Base-by-base conservation (phyloP, 2,329 filamentous ascomycete genomes). In the Colletotrichum plurivorum region DNA sequence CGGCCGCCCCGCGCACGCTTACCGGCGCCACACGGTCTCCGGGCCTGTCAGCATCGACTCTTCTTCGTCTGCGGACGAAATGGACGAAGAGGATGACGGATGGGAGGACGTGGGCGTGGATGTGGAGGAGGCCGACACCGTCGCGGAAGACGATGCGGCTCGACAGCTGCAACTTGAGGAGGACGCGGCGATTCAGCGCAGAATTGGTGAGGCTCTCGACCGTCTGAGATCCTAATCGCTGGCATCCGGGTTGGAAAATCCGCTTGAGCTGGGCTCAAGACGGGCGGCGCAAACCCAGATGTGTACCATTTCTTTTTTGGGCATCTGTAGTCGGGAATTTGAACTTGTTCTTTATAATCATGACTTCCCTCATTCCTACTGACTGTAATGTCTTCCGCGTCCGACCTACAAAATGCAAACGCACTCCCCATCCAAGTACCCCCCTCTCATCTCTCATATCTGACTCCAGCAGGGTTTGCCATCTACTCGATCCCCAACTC, bases 191-290 rank as follows among this genome's bases (percentile, higher is more conserved):
- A 16, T 61, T 36, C 46, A 53, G 22, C 16, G 20, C 58, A 61
- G 39, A 16, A 61, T 61, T 10, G 20, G 48, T 20, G 48, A 53
- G 36, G 39, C 18, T 43, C 9, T 61, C 58, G 4, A 43, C 41
- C 45, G 36, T 18, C 5, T 22, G 22, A 27, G 15, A 8, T 45
- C 45, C 16, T 18, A 10, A 22, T 18, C 13, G 13, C 41, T 15
- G 5, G 15, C 13, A 5, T 15, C 13, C 10, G 41, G 41, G 41
- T 5, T 43, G 41, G 16, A 13, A 43, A 1, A 43, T 36, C 12
- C 5, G 41, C 13, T 43, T n/a, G 41, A 43, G 2, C 41, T 43
- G 41, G 41, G n/a, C 2, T 43, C 6, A n/a, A n/a, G 13, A 1
- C 16, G 5, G 13, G 13, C 2, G 16, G n/a, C 41, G 4, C 41